A percentile compares a stretch with the other conserved stretches of the same genome.
Conservation (phyloP, 2,329 filamentous ascomycete genomes). For the Alternaria tenuissima region DNA sequence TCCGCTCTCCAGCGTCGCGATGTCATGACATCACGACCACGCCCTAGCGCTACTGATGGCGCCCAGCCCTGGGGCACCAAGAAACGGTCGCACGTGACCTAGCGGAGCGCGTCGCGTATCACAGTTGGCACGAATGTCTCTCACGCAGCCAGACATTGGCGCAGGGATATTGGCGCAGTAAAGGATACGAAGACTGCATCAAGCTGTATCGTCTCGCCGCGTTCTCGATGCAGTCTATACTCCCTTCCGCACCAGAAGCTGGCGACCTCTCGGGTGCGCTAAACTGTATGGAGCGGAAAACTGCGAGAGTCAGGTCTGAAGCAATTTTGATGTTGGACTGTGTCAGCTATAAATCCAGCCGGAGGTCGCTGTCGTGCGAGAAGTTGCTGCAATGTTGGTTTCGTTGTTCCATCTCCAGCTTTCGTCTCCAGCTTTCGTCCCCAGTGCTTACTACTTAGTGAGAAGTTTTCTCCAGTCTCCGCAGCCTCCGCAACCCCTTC, state of each 20-base stretch:
- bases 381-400: background rate
- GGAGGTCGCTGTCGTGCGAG: background rate
- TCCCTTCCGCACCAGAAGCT: background rate
- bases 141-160: background rate
- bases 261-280: background rate
- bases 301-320: background rate
- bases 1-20: background rate
- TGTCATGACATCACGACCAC: background rate
- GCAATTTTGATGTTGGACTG: background rate
- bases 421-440: conserved; percentile 4
- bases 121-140: background rate
- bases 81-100: conserved; percentile 1
- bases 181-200: background rate
- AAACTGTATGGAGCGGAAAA: background rate
- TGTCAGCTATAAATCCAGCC: background rate
- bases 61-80: background rate
- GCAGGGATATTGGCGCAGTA: background rate
- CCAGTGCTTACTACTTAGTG: conserved; percentile 1
- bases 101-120: background rate
- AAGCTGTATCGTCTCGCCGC: background rate
- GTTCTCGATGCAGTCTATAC: background rate
- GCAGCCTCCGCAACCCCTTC: conserved; percentile 14
- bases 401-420: conserved; percentile 1
- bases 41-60: background rate
- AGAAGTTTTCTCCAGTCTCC: conserved; percentile 6